Conservation (phyloP, 257 asterid genomes). For the Gardenia jasminoides region DNA sequence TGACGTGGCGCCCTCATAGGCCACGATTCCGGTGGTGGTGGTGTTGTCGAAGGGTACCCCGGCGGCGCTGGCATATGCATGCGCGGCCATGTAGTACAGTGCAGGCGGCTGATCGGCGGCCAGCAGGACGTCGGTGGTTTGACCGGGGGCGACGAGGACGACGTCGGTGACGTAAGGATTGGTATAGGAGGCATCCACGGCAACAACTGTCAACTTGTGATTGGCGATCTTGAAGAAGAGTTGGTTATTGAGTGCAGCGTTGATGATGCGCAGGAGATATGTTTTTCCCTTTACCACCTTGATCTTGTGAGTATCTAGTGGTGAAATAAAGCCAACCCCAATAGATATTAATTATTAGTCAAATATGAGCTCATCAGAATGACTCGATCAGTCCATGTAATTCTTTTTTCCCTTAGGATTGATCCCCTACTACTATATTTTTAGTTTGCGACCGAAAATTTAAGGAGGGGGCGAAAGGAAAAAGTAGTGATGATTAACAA, state of each 20-base stretch:
- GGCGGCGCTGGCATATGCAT: slow-evolving; percentile 40
- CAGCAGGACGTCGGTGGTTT: slow-evolving; percentile 63
- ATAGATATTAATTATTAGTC: too few relatives aligned
- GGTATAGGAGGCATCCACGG: slow-evolving; percentile 66
- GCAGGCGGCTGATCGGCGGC: slow-evolving; percentile 48
- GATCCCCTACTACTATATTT: too few relatives aligned
- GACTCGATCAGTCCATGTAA: too few relatives aligned
- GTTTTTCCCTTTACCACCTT: slow-evolving; percentile 52
- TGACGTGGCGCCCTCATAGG: slow-evolving; percentile 30
- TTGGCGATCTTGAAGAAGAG: slow-evolving; percentile 65
- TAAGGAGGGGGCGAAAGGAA: too few relatives aligned
- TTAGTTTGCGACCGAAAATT: too few relatives aligned
- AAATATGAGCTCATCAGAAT: too few relatives aligned
- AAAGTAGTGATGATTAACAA: too few relatives aligned
- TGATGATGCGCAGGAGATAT: slow-evolving; percentile 69
- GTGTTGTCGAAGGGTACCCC: slow-evolving; percentile 35
- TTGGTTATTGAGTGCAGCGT: slow-evolving; percentile 68
- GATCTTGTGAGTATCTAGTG: slow-evolving; percentile 42
- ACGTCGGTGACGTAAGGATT: slow-evolving; percentile 69
- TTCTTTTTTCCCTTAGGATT: too few relatives aligned
- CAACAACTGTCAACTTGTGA: slow-evolving; percentile 59
- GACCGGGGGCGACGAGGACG: slow-evolving; percentile 62
- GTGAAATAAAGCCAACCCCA: not conserved
- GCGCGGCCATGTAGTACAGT: slow-evolving; percentile 74
- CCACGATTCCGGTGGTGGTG: slow-evolving; percentile 56